Conservation (phyloP, 2,329 filamentous ascomycete genomes). For the Neurospora sp. region DNA sequence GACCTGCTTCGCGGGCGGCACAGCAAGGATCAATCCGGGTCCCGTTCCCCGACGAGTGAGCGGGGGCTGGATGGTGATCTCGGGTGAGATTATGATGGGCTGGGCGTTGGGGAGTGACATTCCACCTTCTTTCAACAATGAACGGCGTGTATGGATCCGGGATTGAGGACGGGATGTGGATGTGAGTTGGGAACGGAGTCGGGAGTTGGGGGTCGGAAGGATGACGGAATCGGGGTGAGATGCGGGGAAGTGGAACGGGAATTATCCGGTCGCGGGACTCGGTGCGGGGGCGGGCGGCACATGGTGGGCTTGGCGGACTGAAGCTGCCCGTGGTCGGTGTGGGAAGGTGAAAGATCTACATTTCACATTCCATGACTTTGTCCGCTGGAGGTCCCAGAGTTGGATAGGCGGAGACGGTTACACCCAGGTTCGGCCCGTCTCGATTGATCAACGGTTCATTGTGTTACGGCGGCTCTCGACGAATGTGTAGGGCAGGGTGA, state of each 20-base stretch:
- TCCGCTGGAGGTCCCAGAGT: background rate
- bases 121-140: background rate
- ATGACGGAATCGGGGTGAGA: background rate
- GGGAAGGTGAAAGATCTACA: no score
- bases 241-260: background rate
- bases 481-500: no score
- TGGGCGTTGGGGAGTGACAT: background rate
- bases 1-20: background rate
- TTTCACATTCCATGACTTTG: background rate
- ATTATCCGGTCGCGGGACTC: background rate
- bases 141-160: background rate
- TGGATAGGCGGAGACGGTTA: background rate
- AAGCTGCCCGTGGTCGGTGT: no score
- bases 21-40: conserved; percentile 18
- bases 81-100: conserved; percentile 1
- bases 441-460: no score
- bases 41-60: conserved; percentile 21
- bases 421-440: no score
- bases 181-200: background rate
- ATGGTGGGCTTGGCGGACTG: background rate
- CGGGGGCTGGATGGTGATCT: conserved; percentile 14
- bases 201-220: background rate
- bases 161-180: background rate
- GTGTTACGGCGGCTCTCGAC: no score
- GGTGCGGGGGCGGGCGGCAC: background rate